These are phyloP conservation scores for Beauveria pseudobassiana DNA, from an alignment of 2,329 filamentous ascomycete species.

Conservation along the genomic window DNA sequence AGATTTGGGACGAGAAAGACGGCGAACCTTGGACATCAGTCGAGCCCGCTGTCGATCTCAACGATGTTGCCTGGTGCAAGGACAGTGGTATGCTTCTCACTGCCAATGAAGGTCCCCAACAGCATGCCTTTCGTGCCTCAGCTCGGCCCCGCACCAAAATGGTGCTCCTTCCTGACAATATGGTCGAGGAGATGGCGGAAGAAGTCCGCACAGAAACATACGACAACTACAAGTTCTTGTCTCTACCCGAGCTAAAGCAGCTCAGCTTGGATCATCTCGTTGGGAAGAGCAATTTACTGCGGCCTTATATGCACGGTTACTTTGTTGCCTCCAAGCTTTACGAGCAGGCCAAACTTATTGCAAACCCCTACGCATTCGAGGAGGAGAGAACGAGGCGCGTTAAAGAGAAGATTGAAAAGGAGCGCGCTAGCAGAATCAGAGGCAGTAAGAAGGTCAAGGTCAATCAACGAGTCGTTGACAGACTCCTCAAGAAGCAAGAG, in stretches of 20 bases:
- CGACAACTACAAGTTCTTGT: constrained; percentile 99
- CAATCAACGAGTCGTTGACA: constrained; percentile 75
- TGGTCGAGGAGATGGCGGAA: constrained; percentile 98
- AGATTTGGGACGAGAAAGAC: constrained; percentile 81
- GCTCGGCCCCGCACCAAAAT: constrained; percentile 84
- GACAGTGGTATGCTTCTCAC: constrained; percentile 93
- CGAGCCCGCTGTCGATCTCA: constrained; percentile 89
- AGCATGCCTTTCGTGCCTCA: constrained; percentile 94
- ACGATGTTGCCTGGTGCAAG: constrained; percentile 87
- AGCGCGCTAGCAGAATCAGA: constrained; percentile 88
- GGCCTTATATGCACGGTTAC: constrained; percentile 98
- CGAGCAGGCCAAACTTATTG: constrained; percentile 87
- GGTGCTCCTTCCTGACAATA: constrained; percentile 94
- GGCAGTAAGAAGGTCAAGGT: constrained; percentile 97
- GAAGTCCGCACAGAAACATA: constrained; percentile 73
- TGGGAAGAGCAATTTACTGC: constrained; percentile 79
- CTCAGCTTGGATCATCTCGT: constrained; percentile 84
- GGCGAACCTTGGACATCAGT: constrained; percentile 92
- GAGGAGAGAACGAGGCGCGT: constrained; percentile 86
- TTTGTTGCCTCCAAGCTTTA: constrained; percentile 94
- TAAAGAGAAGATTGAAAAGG: constrained; percentile 93
- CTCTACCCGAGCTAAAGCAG: constrained; percentile 73
- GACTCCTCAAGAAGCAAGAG: constrained; percentile 59
- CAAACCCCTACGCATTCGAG: constrained; percentile 89
- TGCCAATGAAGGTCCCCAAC: constrained; percentile 91